These are phyloP conservation scores for Solanum virginianum DNA, from an alignment of 257 asterid genomes.

Conservation along the genomic window DNA sequence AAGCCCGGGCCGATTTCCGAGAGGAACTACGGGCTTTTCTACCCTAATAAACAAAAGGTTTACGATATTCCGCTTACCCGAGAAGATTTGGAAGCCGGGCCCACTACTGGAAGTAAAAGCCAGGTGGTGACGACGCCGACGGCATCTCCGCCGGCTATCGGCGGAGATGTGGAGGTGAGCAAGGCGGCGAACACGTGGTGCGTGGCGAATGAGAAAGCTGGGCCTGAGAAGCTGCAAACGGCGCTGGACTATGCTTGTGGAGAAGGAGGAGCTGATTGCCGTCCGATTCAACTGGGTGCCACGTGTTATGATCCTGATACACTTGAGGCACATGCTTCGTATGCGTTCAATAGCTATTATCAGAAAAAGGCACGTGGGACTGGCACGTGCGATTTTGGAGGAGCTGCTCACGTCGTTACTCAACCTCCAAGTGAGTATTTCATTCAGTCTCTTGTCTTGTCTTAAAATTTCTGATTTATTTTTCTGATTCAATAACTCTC, in stretches of 20 bases:
- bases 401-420: conserved; percentile 62
- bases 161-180: conserved; percentile 4
- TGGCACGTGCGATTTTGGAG: conserved; percentile 70
- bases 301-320: conserved; percentile 62
- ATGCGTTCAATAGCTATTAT: conserved; percentile 79
- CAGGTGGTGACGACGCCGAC: conserved; percentile 7
- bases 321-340: conserved; percentile 69
- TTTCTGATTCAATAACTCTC: no score
- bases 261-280: conserved; percentile 77
- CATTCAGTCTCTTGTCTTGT: not conserved
- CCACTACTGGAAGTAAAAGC: conserved; percentile 18
- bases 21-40: conserved; percentile 64
- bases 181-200: conserved; percentile 61
- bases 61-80: conserved; percentile 38
- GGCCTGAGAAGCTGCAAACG: conserved; percentile 26
- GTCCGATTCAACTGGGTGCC: conserved; percentile 54
- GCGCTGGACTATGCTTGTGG: conserved; percentile 83
- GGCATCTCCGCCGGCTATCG: not conserved
- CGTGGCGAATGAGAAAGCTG: conserved; percentile 51
- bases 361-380: conserved; percentile 54
- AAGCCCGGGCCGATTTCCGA: conserved; percentile 73
- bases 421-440: conserved; percentile 62
- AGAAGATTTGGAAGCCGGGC: conserved; percentile 3
- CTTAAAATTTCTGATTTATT: no score
- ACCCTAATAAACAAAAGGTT: conserved; percentile 45